phyloP scores from a whole-genome alignment of 129 eudicot genomes.

The Artemisia annua region DNA sequence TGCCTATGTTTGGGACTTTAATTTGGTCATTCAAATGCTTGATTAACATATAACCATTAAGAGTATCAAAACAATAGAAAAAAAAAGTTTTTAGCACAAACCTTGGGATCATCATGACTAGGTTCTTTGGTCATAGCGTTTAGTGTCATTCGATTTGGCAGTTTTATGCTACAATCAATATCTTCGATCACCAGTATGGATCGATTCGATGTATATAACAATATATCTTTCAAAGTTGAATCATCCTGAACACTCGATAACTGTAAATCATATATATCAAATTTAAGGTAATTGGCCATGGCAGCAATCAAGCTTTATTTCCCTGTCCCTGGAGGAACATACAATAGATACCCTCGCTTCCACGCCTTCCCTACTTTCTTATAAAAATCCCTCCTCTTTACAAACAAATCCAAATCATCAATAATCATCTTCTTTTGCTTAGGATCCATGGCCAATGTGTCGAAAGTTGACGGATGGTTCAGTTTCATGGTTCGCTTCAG shows the following conservation, averaged over 20 bases:
- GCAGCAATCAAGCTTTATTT: constrained; percentile 75
- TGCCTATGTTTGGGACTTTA: too few relatives aligned
- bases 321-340: constrained; percentile 76
- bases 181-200: constrained; percentile 80
- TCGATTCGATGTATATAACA: constrained; percentile 54
- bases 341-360: constrained; percentile 71
- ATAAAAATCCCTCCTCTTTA: constrained; percentile 51
- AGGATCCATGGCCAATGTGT: constrained; percentile 66
- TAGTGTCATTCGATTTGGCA: constrained; percentile 28
- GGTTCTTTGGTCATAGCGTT: too few relatives aligned
- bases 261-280: constrained; percentile 66
- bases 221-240: constrained; percentile 49
- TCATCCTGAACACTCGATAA: constrained; percentile 44
- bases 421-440: constrained; percentile 46
- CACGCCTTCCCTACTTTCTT: constrained; percentile 71
- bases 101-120: too few relatives aligned
- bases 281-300: constrained; percentile 61
- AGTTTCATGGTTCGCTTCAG: too few relatives aligned
- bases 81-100: too few relatives aligned
- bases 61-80: too few relatives aligned
- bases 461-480: constrained; percentile 17
- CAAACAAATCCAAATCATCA: constrained; percentile 62
- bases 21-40: too few relatives aligned
- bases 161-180: constrained; percentile 60
- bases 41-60: too few relatives aligned